A percentile compares a stretch with the other conserved stretches of the same genome.
Evolutionary conservation across 192 early-diverging fungal species (phyloP).

Genomic region (Podila epigama): DNA sequence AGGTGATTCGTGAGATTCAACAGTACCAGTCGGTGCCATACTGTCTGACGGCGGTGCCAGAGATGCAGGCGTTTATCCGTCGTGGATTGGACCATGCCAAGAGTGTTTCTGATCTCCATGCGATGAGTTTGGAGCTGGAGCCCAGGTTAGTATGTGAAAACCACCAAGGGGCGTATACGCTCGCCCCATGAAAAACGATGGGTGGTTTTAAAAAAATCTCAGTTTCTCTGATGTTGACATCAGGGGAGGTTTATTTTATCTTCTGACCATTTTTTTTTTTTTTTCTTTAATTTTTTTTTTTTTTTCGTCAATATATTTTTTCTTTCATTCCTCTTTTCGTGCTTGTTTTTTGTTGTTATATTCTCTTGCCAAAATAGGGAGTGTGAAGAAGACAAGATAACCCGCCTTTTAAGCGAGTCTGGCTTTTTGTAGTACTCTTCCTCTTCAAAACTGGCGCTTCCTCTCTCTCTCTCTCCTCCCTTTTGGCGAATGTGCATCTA

Average conservation of each 20-base stretch:
- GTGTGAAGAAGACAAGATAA: constrained; percentile 83
- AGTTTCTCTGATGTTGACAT: neutral
- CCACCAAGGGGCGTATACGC: neutral
- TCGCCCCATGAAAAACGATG: neutral
- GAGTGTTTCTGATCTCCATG: constrained; percentile 80
- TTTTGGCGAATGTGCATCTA: too few relatives aligned
- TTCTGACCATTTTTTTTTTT: neutral
- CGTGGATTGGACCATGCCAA: constrained; percentile 71
- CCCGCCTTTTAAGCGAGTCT: constrained; percentile 76
- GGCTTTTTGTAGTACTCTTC: constrained; percentile 76
- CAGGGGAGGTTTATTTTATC: neutral
- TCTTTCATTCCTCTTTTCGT: neutral
- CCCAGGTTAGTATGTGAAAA: constrained; percentile 65
- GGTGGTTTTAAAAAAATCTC: neutral
- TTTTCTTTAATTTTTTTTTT: constrained; percentile 9
- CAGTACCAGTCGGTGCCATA: constrained; percentile 92
- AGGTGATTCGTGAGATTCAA: constrained; percentile 91
- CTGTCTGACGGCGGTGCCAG: constrained; percentile 77
- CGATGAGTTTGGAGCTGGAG: constrained; percentile 80
- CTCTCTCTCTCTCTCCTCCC: too few relatives aligned
- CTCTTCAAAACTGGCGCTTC: too few relatives aligned
- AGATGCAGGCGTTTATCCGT: constrained; percentile 85
- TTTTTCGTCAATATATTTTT: neutral
- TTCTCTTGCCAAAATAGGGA: constrained; percentile 55
- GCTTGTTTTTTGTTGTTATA: neutral